Evolutionary conservation across 2,329 filamentous ascomycete species (phyloP), one percentile per base, ranked within the genome.

Genomic region (Trichoderma sp.): DNA sequence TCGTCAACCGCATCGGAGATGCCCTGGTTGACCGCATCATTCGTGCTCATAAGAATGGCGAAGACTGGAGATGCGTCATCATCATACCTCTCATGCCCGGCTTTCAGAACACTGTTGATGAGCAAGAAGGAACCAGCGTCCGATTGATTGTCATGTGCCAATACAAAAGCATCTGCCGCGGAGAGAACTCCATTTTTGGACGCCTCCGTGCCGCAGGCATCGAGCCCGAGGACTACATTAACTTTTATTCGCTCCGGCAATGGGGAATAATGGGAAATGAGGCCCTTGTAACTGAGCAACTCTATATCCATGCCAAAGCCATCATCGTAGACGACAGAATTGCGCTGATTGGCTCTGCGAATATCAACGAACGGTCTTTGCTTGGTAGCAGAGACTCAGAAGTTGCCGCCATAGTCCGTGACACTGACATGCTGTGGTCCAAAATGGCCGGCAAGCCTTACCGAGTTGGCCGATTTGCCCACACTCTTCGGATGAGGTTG

Each of bases 331-430:
- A 99, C 83, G 97, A 99, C 81, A 91, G 96, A 41, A 91, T 97
- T 75, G 96, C 93, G 24, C 92, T 99, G 77, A 99, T 99, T 80
- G 97, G 97, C 21, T 98, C 96, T 63, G 97, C 97, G 71, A 99
- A 99, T 82, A 98, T 99, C 87, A 99, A 99, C 80, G 97, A 99
- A 84, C 92, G 97, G 63, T 98, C 96, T 7, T 95, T 98, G 95
- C 84, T 98, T 77, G 97, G 97, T 9, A 93, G 91, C 66, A 91
- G 97, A 80, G 97, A 99, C 83, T 98, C 96, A 0, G 97, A 99
- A 84, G 92, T 94, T 77, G 97, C 96, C 6, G 93, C 95, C 7
- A 90, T 98, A 60, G 94, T 99, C 59, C 91, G 96, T 71, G 97
- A 99, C 82, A 96, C 94, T 1, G 95, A 98, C 82, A 95, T 98